phyloP scores from a whole-genome alignment of 1,139 yeast species.

The Candida labiduridarum region DNA sequence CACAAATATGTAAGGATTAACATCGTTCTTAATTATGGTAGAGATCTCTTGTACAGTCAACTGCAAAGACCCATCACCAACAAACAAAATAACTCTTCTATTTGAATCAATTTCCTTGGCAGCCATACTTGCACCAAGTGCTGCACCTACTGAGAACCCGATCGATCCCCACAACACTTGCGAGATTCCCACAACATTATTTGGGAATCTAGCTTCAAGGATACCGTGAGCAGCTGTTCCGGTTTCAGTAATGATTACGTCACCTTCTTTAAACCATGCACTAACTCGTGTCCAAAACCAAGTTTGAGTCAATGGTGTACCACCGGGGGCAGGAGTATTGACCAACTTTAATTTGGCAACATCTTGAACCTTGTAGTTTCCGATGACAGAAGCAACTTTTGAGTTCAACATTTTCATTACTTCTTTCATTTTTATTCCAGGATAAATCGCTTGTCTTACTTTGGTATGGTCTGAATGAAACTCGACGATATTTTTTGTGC shows the following conservation, averaged over 20 bases:
- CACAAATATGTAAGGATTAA: conserved; percentile 79
- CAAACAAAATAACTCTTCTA: conserved; percentile 77
- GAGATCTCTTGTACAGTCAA: conserved; percentile 87
- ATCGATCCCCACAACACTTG: conserved; percentile 92
- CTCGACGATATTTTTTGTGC: conserved; percentile 79
- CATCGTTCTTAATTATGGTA: conserved; percentile 78
- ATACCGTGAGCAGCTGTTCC: conserved; percentile 93
- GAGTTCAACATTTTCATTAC: conserved; percentile 53
- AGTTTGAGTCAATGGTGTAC: conserved; percentile 59
- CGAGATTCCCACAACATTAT: conserved; percentile 72
- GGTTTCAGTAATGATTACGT: conserved; percentile 80
- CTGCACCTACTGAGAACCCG: conserved; percentile 86
- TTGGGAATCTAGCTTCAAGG: conserved; percentile 76
- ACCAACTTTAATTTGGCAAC: conserved; percentile 47
- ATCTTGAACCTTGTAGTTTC: conserved; percentile 45
- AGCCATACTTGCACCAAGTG: conserved; percentile 84
- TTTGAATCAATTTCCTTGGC: conserved; percentile 70
- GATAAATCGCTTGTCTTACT: conserved; percentile 74
- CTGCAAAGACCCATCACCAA: conserved; percentile 91
- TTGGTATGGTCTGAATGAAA: conserved; percentile 88
- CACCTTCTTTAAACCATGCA: conserved; percentile 77
- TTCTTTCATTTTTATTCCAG: conserved; percentile 77
- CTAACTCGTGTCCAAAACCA: conserved; percentile 82
- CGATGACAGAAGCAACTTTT: conserved; percentile 33
- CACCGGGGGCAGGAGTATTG: conserved; percentile 31